Evolutionary conservation across 345 rosid genomes (phyloP), one percentile per base, ranked within the genome.

Genomic region (Eucalyptus urophylla): DNA sequence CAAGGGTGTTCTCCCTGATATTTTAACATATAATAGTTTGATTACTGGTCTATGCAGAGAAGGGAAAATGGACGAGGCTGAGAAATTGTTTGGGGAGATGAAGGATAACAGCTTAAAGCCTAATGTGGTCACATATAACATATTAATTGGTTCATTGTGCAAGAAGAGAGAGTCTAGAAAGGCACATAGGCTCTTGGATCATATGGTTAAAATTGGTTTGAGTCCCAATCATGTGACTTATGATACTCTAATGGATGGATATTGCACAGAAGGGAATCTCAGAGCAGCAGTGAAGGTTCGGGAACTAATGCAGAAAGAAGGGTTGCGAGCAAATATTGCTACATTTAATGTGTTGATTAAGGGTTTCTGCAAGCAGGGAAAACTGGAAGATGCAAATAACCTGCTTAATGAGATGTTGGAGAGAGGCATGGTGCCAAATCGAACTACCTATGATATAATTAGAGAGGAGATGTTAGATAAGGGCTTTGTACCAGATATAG

Each of bases 371-470:
- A 92, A 87, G 90, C 92, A 95, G 92, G 96, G 97, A 11, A 96
- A 93, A 89, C 87, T 97, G 87, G 95, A 95, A 91, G 92, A 94
- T 81, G 98, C 97, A 88, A 96, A 97, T 91, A 87, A 83, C 88
- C 94, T 96, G 88, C 95, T 97, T 88, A 96, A 96, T 93, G 99
- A 96, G 94, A 94, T 97, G 98, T 89, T 97, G 91, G 97, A 97
- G 95, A 95, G 92, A 92, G 99, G 98, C 91, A 69, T 97, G 89
- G 89, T 95, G 83, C 98, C 97, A 16, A 96, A 96, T 90, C 60
- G 90, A 87, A 90, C 89, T 80, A 96, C 98, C 13, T 96, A 94
- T 89, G 95, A 96, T 91, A 93, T 94, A 88, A 92, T 97, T 89
- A 95, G 54, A 91, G 93, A 85, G 89, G 98, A 96, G 92, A 95